Evolutionary conservation across 1,284 basidiomycete species (phyloP).

Genomic region (Tilletia walkeri): DNA sequence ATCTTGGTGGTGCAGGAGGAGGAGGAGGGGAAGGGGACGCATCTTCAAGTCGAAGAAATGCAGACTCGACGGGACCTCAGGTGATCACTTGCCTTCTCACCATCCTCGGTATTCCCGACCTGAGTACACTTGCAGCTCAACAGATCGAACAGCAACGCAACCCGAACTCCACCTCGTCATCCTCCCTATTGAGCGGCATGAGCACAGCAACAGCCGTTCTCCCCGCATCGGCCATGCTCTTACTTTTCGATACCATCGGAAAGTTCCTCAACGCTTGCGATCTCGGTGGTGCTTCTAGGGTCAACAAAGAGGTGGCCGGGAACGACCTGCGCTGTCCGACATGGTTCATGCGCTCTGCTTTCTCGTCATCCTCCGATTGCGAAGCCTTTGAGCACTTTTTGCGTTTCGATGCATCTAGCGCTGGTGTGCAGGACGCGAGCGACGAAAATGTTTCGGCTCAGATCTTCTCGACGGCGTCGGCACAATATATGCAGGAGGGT

Average conservation of each 20-base stretch:
- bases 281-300: not conserved
- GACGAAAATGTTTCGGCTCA: not conserved
- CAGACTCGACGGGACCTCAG: conserved; percentile 27
- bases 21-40: not conserved
- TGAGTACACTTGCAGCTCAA: not conserved
- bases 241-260: conserved; percentile 12
- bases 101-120: conserved; percentile 36
- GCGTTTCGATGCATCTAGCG: not conserved
- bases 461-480: not conserved
- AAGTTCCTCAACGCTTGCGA: conserved; percentile 16
- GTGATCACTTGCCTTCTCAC: conserved; percentile 45
- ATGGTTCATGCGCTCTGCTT: conserved; percentile 46
- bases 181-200: conserved; percentile 14
- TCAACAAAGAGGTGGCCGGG: not conserved
- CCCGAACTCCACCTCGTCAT: conserved; percentile 25
- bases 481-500: not conserved
- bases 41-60: conserved; percentile 14
- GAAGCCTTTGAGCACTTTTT: conserved; percentile 40
- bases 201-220: conserved; percentile 19
- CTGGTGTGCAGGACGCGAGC: not conserved
- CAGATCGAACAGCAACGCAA: conserved; percentile 23
- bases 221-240: not conserved
- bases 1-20: not conserved
- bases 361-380: conserved; percentile 35
- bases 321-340: conserved; percentile 28